Evolutionary conservation across 805 yeast species (phyloP), one percentile per base, ranked within the genome.

Genomic region (Monosporozyma unispora): DNA sequence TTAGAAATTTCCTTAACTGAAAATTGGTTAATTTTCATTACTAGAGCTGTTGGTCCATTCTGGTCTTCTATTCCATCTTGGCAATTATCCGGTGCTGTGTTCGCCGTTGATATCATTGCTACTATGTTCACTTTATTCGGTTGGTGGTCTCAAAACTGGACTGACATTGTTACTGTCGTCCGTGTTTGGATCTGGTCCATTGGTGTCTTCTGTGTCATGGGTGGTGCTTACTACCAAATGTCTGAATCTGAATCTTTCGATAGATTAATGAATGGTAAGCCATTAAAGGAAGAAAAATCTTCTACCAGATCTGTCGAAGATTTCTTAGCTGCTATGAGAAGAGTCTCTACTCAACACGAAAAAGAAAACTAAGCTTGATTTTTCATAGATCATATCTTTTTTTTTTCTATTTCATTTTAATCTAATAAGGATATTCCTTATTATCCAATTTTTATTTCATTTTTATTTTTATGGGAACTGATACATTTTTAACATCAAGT

Each of bases 131-230:
- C 88, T 65, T 73, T 88, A 68, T 89, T 87, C 82, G 96, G 96
- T 64, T 89, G 96, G 96, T 88, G 95, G 91, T 84, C 95, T 59
- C 95, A 87, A 74, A 89, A 89, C 82, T 87, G 93, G 89, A 89
- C 91, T 70, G 95, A 91, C 75, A 84, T 89, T 61, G 96, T 89
- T 62, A 82, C 96, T 51, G 95, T 89, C 69, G 90, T 84, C 70
- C 84, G 96, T 79, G 81, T 85, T 73, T 89, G 93, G 93, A 74
- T 89, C 69, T 88, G 87, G 87, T 88, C 96, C 55, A 84, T 89
- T 77, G 96, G 96, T 80, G 84, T 86, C 74, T 89, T 89, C 91
- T 89, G 96, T 79, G 80, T 83, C 73, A 73, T 88, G 78, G 96
- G 96, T 72, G 96, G 96, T 80, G 87, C 91, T 67, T 89, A 89